Conservation (phyloP, 2,329 filamentous ascomycete genomes). For the Cercospora zeina region DNA sequence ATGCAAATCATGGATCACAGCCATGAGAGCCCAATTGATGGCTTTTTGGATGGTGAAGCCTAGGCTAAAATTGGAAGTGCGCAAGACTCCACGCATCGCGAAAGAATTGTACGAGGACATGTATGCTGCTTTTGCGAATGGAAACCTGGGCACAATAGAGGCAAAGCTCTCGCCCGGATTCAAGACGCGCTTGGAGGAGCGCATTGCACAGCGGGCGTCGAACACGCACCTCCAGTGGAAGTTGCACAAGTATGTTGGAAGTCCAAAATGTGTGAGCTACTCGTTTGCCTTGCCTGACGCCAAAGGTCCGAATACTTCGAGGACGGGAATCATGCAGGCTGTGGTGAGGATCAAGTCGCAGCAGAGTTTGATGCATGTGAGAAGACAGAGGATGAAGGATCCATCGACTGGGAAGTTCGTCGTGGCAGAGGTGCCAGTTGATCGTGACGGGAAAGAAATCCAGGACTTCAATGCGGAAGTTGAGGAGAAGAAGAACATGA, state of each 20-base stretch:
- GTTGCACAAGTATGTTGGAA: conserved; percentile 33
- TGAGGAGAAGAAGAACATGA: conserved; percentile 41
- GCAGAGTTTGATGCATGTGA: conserved; percentile 35
- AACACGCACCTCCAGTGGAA: conserved; percentile 36
- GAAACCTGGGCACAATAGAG: conserved; percentile 36
- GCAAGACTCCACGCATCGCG: conserved; percentile 43
- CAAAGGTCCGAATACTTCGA: conserved; percentile 33
- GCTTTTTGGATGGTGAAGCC: conserved; percentile 26
- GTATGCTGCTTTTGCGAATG: conserved; percentile 52
- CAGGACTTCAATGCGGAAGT: conserved; percentile 41
- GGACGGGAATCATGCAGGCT: conserved; percentile 35
- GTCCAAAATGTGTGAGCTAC: conserved; percentile 35
- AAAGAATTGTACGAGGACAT: conserved; percentile 48
- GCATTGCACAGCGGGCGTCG: conserved; percentile 43
- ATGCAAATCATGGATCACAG: conserved; percentile 3
- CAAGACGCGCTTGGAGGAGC: conserved; percentile 35
- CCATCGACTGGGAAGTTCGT: conserved; percentile 16
- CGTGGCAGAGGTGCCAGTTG: conserved; percentile 38
- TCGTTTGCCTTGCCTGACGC: conserved; percentile 22
- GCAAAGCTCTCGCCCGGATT: conserved; percentile 30
- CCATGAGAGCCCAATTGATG: conserved; percentile 13
- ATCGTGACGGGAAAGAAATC: conserved; percentile 34
- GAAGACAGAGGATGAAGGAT: conserved; percentile 27
- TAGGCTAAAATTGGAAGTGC: conserved; percentile 33
- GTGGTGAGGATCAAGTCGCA: conserved; percentile 36